phyloP scores from a whole-genome alignment of 2,329 filamentous ascomycete genomes.

The Fusarium oxysporum region DNA sequence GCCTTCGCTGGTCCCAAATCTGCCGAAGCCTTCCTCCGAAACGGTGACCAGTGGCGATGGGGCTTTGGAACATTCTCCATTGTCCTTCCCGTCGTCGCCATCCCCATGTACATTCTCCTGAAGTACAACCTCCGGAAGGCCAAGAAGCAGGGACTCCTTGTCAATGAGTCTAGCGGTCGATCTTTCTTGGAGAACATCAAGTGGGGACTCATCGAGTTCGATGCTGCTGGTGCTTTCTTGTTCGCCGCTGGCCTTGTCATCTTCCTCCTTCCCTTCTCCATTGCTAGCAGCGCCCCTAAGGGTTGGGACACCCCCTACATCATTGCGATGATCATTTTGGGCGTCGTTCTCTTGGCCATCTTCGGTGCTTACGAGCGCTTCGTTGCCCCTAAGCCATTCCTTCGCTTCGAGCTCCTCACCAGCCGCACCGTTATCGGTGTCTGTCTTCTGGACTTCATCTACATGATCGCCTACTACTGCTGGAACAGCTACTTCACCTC shows the following conservation, averaged over 20 bases:
- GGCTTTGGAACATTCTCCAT: constrained; percentile 73
- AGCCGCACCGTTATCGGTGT: constrained; percentile 63
- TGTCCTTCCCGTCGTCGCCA: constrained; percentile 68
- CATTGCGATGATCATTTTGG: constrained; percentile 67
- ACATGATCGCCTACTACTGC: constrained; percentile 58
- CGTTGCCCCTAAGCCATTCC: constrained; percentile 65
- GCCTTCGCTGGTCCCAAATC: constrained; percentile 51
- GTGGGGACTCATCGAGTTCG: constrained; percentile 39
- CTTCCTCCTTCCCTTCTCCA: constrained; percentile 70
- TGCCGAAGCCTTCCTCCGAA: constrained; percentile 39
- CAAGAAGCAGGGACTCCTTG: constrained; percentile 59
- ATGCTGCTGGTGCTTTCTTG: constrained; percentile 60
- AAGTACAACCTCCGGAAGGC: constrained; percentile 68
- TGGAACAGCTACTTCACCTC: constrained; percentile 63
- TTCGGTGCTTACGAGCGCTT: constrained; percentile 69
- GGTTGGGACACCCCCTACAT: constrained; percentile 63
- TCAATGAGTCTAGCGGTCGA: constrained; percentile 54
- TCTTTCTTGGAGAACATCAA: constrained; percentile 57
- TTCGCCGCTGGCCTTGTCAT: constrained; percentile 63
- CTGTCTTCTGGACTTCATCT: constrained; percentile 53
- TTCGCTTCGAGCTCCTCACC: constrained; percentile 62
- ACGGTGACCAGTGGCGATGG: constrained; percentile 42
- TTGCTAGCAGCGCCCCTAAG: constrained; percentile 54
- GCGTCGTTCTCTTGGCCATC: constrained; percentile 60
- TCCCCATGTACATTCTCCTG: constrained; percentile 68